phyloP scores from a whole-genome alignment of 768 basidiomycete species.

The Pleurotus giganteus region DNA sequence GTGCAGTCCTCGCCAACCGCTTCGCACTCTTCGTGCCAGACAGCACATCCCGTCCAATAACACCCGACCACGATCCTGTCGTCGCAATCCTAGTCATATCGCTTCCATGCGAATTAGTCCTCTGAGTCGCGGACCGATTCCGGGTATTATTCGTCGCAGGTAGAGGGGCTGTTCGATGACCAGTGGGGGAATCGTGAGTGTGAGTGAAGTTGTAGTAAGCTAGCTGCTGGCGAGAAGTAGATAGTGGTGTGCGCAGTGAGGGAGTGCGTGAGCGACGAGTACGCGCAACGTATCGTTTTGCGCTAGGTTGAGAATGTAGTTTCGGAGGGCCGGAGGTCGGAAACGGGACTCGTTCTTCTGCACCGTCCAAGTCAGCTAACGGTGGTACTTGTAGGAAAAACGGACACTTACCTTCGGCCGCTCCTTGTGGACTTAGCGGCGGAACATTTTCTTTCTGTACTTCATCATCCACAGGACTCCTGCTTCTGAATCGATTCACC shows the following conservation, averaged over 20 bases:
- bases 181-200: neutral
- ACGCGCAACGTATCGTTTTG: conserved; percentile 6
- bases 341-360: conserved; percentile 16
- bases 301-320: conserved; percentile 3
- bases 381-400: conserved; percentile 1
- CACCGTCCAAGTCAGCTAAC: neutral
- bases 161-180: neutral
- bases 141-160: neutral
- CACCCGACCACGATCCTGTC: conserved; percentile 7
- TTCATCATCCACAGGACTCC: conserved; percentile 17
- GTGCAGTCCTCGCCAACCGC: conserved; percentile 15
- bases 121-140: neutral
- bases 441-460: conserved; percentile 9
- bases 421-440: conserved; percentile 27
- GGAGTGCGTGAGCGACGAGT: conserved; percentile 27
- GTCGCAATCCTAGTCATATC: neutral
- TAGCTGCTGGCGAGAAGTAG: neutral
- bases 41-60: neutral
- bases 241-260: conserved; percentile 21
- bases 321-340: conserved; percentile 11
- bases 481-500: conserved; percentile 36
- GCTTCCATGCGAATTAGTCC: conserved; percentile 6
- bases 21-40: conserved; percentile 11
- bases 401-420: conserved; percentile 11
- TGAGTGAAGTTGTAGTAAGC: neutral